Base-by-base conservation (phyloP, 768 basidiomycete genomes). In the Antrodiella citrinella region DNA sequence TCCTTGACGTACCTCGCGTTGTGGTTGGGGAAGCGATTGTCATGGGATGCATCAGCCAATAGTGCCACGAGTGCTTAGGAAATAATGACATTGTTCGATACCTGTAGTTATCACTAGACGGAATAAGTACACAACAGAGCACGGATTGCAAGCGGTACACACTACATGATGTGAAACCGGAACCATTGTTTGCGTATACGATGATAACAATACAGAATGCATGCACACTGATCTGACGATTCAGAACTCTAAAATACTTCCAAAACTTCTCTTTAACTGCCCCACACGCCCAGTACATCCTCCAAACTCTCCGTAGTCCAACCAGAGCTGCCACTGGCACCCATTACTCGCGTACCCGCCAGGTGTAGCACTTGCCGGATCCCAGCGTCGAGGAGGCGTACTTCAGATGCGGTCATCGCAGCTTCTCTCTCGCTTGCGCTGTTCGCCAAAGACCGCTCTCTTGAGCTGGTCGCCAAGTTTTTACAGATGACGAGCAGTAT, bases 341-440 rank as follows among this genome's bases (percentile, higher is more conserved):
- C 81, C 19, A 80, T 81, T 76, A 88, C 77, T 59, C 89, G 92
- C 0, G 81, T 79, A 1, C 94, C 94, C 0, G 93, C 87, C 0
- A 82, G 79, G 59, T 91, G 86, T 53, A 96, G 62, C 7, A 96
- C 91, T 60, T 94, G 87, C 57, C 81, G 84, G 54, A 98, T 91
- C 0, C 83, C 85, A 18, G 62, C 62, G 26, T 76, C 73, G 22
- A 76, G 62, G n/a, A 55, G 54, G 9, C 47, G 52, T 24, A 64
- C 46, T 44, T 74, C 65, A 12, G 51, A 47, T 21, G 65, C 80
- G 0, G n/a, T 82, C 84, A 4, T 75, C 74, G 0, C 30, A 7
- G 30, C 15, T 43, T n/a, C 7, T 43, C 18, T n/a, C 9, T n/a
- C 41, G 84, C 81, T 1, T 72, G 69, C 4, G 76, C 65, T 2